phyloP scores from a whole-genome alignment of 129 eudicot genomes.

The Artemisia annua region DNA sequence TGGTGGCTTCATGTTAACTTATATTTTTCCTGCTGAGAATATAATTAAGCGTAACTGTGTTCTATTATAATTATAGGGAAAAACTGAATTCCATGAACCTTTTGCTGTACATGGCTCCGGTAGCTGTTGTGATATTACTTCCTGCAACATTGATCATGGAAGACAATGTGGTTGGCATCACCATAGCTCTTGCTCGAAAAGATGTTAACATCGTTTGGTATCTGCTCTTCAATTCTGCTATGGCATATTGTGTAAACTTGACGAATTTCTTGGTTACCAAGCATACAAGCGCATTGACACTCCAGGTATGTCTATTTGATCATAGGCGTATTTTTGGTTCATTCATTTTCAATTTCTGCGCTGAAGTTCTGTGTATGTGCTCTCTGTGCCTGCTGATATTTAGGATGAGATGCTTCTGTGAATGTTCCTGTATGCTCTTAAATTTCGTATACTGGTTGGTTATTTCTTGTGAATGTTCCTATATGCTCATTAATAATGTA shows the following conservation, averaged over 20 bases:
- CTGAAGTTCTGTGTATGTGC: neutral
- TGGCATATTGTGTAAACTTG: constrained; percentile 45
- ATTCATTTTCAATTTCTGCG: neutral
- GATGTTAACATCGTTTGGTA: constrained; percentile 35
- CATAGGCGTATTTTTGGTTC: neutral
- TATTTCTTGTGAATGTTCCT: no score
- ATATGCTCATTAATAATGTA: no score
- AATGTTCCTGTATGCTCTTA: neutral
- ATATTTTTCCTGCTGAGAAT: neutral
- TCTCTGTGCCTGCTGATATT: no score
- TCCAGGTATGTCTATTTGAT: constrained; percentile 31
- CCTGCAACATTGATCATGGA: constrained; percentile 45
- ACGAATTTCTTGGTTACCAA: constrained; percentile 50
- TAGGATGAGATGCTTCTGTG: no score
- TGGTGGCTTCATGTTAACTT: neutral
- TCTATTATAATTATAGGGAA: constrained; percentile 27
- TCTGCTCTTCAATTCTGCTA: constrained; percentile 34
- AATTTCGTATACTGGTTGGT: neutral
- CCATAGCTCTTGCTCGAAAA: constrained; percentile 40
- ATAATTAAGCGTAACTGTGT: neutral
- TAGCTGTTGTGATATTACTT: constrained; percentile 44
- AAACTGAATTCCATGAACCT: constrained; percentile 49
- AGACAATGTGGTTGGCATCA: constrained; percentile 41
- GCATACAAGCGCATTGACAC: constrained; percentile 52
- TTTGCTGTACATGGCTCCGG: constrained; percentile 51